These are phyloP conservation scores for Microbotryum silenes-acaulis DNA, from an alignment of 1,284 basidiomycete genomes.

Conservation along the genomic window DNA sequence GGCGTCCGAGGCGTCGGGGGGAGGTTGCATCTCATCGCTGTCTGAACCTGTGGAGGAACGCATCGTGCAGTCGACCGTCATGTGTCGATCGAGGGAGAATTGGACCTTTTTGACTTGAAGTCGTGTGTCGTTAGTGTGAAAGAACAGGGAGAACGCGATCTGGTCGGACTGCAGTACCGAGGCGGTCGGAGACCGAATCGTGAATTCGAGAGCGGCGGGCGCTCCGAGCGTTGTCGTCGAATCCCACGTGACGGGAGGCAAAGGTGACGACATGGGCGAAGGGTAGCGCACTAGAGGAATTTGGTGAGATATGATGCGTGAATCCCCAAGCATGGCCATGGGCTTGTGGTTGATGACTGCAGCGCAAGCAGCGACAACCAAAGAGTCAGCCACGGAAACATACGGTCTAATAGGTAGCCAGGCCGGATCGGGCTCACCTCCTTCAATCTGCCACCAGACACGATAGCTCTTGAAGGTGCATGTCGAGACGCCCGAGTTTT, in stretches of 20 bases:
- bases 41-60: constrained; percentile 10
- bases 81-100: constrained; percentile 16
- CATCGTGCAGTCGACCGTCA: constrained; percentile 14
- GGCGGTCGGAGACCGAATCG: constrained; percentile 7
- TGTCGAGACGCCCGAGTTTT: constrained; percentile 56
- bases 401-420: too few relatives aligned
- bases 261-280: neutral
- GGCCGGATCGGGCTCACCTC: constrained; percentile 48
- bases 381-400: neutral
- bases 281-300: constrained; percentile 15
- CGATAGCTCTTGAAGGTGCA: constrained; percentile 66
- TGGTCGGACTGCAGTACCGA: constrained; percentile 18
- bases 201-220: constrained; percentile 14
- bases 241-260: neutral
- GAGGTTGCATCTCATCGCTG: constrained; percentile 4
- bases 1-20: neutral
- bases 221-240: neutral
- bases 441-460: constrained; percentile 71
- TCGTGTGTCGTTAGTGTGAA: constrained; percentile 4
- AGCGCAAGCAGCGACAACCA: neutral
- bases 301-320: constrained; percentile 7
- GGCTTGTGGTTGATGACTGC: constrained; percentile 22
- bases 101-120: constrained; percentile 15
- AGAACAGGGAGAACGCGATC: constrained; percentile 12
- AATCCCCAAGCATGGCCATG: too few relatives aligned